Percentiles rank a stretch among this genome's conserved stretches.
These are phyloP conservation scores for Xylaria curta DNA, from an alignment of 495 filamentous ascomycete genomes.

Conservation along the genomic window DNA sequence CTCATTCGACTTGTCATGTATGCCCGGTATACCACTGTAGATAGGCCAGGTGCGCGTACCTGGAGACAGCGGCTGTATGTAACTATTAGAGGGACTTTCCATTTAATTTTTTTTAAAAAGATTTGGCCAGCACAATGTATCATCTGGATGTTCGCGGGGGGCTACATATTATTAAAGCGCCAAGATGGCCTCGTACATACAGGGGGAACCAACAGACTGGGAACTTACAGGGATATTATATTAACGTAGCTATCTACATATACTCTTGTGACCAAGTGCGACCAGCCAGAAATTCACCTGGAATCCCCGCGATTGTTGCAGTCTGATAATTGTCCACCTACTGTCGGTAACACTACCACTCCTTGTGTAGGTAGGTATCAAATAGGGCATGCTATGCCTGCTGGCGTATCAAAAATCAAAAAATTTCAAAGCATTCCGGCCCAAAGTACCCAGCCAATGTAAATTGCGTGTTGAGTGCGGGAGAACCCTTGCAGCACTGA, in stretches of 20 bases:
- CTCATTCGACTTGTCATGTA: neutral
- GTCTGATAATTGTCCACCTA: no score
- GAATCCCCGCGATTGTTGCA: no score
- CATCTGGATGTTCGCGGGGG: no score
- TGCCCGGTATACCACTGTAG: neutral
- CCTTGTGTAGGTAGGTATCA: neutral
- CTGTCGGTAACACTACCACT: neutral
- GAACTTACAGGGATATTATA: conserved; percentile 6
- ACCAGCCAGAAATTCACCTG: neutral
- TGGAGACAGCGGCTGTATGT: neutral
- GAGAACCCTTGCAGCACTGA: neutral
- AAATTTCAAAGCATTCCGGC: neutral
- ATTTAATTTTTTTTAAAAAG: neutral
- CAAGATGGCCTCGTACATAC: neutral
- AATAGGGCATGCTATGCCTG: neutral
- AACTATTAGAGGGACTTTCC: neutral
- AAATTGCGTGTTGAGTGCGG: neutral
- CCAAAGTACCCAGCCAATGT: no score
- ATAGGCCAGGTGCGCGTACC: neutral
- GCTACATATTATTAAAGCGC: neutral
- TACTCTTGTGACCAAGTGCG: no score
- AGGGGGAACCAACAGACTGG: neutral
- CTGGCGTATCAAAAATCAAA: neutral
- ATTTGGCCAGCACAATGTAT: neutral
- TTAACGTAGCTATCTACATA: neutral